Conservation (phyloP, 768 basidiomycete genomes). For the Bullera alba region DNA sequence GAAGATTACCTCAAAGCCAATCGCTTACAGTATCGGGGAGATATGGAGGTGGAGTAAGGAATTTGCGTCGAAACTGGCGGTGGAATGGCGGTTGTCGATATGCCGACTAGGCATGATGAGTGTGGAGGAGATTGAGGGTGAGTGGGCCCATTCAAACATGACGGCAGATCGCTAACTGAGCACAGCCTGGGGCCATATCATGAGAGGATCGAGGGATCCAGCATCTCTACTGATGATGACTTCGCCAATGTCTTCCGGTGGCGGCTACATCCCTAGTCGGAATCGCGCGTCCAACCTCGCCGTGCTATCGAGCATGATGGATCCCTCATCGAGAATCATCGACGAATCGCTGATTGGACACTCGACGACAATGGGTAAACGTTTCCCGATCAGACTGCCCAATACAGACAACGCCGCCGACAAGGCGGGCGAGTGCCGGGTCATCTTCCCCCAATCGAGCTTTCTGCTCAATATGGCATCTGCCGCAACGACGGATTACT, state of each 20-base stretch:
- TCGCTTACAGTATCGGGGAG: background rate
- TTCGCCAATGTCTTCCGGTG: too few species aligned
- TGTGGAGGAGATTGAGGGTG: constrained; percentile 17
- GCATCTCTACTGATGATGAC: too few species aligned
- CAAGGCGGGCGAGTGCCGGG: background rate
- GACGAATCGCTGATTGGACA: constrained; percentile 16
- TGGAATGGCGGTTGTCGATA: constrained; percentile 18
- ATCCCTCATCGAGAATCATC: constrained; percentile 17
- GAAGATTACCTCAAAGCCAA: background rate
- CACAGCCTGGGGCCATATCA: too few species aligned
- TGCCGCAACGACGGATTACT: background rate
- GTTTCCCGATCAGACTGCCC: background rate
- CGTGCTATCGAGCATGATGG: background rate
- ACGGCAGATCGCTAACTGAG: too few species aligned
- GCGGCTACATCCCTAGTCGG: too few species aligned
- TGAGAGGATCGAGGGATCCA: too few species aligned
- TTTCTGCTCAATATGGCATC: background rate
- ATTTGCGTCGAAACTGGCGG: constrained; percentile 6
- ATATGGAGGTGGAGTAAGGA: constrained; percentile 4
- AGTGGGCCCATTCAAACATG: too few species aligned
- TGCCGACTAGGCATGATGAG: constrained; percentile 8
- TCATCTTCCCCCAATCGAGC: background rate
- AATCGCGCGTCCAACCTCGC: too few species aligned
- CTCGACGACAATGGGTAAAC: background rate
- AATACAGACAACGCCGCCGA: background rate